Evolutionary conservation across 768 basidiomycete genomes (phyloP).

Genomic region (Royoungia palumana): DNA sequence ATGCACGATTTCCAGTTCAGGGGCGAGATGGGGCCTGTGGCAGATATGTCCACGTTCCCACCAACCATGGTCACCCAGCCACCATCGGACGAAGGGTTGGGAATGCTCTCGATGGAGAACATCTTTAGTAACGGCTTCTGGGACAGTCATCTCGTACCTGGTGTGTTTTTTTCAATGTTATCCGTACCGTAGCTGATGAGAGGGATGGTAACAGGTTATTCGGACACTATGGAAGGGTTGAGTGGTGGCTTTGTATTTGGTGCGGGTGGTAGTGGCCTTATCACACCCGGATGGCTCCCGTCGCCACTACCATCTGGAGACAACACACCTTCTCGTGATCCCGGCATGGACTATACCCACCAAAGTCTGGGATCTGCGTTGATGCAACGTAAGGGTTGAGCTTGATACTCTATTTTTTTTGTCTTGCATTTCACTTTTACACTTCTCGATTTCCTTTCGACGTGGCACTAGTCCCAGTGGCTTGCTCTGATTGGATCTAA

Average conservation of each 20-base stretch:
- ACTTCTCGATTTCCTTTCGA: not conserved
- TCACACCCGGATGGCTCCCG: constrained; percentile 65
- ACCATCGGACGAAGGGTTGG: constrained; percentile 37
- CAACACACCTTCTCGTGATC: constrained; percentile 36
- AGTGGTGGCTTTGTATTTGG: constrained; percentile 87
- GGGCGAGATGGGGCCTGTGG: constrained; percentile 82
- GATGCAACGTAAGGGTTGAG: constrained; percentile 25
- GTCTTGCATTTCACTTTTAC: constrained; percentile 4
- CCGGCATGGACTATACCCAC: constrained; percentile 25
- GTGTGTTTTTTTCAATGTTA: constrained; percentile 39
- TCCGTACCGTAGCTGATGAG: constrained; percentile 1
- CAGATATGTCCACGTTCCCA: constrained; percentile 80
- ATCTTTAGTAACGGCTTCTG: constrained; percentile 78
- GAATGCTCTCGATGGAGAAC: constrained; percentile 75
- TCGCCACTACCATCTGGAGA: constrained; percentile 60
- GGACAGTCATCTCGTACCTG: constrained; percentile 86
- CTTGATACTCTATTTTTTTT: not conserved
- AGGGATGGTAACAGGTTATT: constrained; percentile 52
- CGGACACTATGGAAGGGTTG: constrained; percentile 75
- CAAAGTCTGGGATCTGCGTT: constrained; percentile 24
- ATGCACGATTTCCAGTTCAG: constrained; percentile 63
- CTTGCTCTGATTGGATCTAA: constrained; percentile 1
- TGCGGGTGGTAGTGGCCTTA: constrained; percentile 76
- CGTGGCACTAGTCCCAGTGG: not conserved
- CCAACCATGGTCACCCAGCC: constrained; percentile 74